Conservation (phyloP, 495 filamentous ascomycete genomes). For the Penicillium atrosanguineum region DNA sequence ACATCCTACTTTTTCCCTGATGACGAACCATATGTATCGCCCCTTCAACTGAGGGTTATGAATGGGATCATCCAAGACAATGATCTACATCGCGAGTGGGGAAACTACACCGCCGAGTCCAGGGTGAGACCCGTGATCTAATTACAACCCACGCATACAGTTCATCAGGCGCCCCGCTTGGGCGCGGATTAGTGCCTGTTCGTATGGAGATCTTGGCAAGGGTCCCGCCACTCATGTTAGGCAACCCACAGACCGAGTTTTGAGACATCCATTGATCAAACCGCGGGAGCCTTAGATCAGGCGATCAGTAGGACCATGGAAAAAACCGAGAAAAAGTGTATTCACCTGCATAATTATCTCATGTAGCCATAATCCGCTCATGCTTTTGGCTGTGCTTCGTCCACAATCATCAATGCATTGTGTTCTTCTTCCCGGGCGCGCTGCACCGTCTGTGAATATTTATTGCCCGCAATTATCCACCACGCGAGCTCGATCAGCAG, state of each 20-base stretch:
- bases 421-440: constrained; percentile 33
- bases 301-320: background rate
- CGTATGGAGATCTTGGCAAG: background rate
- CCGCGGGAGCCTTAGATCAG: background rate
- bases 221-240: background rate
- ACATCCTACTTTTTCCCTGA: background rate
- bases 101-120: background rate
- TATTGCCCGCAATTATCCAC: constrained; percentile 37
- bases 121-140: background rate
- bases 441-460: constrained; percentile 31
- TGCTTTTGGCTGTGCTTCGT: background rate
- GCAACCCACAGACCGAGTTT: background rate
- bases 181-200: background rate
- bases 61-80: background rate
- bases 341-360: background rate
- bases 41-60: background rate
- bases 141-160: background rate
- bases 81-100: background rate
- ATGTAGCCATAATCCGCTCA: background rate
- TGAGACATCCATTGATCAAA: background rate
- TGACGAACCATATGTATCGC: background rate
- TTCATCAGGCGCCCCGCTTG: background rate
- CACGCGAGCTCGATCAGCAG: constrained; percentile 40
- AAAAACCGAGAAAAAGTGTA: background rate
- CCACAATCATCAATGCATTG: constrained; percentile 3